Evolutionary conservation across 371 early-diverging fungal genomes (phyloP).

Genomic region (Vairimorpha necatrix): DNA sequence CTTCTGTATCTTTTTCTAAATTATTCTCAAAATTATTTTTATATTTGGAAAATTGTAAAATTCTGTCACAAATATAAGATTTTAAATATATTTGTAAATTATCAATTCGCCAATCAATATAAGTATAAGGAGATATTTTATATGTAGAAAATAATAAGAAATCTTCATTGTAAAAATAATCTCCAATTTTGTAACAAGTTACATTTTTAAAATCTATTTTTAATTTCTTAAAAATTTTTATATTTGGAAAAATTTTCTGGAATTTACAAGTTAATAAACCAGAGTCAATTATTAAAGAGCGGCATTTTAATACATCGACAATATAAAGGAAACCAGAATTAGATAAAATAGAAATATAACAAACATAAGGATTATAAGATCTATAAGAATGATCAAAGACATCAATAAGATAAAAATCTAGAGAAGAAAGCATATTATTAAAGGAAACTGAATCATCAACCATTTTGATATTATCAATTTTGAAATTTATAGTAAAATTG

Average conservation of each 20-base stretch:
- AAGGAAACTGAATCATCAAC: conserved; percentile 25
- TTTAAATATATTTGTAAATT: neutral
- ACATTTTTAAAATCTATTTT: conserved; percentile 36
- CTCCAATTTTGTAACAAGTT: conserved; percentile 35
- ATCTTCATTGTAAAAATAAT: neutral
- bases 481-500: neutral
- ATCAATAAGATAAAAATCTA: conserved; percentile 39
- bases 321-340: conserved; percentile 36
- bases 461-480: neutral
- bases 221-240: conserved; percentile 17
- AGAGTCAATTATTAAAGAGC: conserved; percentile 18
- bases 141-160: neutral
- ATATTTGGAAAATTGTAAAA: neutral
- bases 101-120: neutral
- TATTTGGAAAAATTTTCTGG: conserved; percentile 36
- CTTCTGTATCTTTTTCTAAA: neutral
- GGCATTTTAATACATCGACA: conserved; percentile 40
- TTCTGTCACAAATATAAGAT: neutral
- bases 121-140: neutral
- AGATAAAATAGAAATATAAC: conserved; percentile 33
- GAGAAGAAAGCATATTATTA: neutral
- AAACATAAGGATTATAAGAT: conserved; percentile 54
- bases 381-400: conserved; percentile 58
- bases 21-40: neutral
- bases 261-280: conserved; percentile 37